Percentiles rank a stretch among this genome's conserved stretches.
These are phyloP conservation scores for Trametes sanguinea DNA, from an alignment of 768 basidiomycete genomes.

Conservation along the genomic window DNA sequence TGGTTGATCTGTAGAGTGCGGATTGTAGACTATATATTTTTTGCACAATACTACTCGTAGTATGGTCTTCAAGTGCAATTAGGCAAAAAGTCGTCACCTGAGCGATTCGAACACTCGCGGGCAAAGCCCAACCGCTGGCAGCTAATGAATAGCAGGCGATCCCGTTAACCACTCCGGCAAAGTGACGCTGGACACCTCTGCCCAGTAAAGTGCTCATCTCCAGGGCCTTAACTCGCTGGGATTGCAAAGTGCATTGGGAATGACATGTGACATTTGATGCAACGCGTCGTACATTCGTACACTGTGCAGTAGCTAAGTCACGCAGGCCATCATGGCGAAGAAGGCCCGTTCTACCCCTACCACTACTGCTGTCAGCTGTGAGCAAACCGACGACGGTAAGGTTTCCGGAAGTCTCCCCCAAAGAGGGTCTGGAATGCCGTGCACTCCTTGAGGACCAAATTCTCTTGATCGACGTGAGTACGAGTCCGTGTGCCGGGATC, in stretches of 20 bases:
- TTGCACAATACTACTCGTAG: too few relatives aligned
- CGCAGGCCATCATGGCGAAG: conserved; percentile 8
- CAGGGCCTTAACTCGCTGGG: too few relatives aligned
- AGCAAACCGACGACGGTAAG: background rate
- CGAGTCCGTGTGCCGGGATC: too few relatives aligned
- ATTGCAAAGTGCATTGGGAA: too few relatives aligned
- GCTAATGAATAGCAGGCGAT: conserved; percentile 44
- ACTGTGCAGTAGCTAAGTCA: background rate
- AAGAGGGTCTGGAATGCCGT: conserved; percentile 47
- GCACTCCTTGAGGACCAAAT: conserved; percentile 66
- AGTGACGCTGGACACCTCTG: conserved; percentile 51
- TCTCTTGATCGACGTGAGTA: conserved; percentile 56
- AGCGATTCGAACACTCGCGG: conserved; percentile 65
- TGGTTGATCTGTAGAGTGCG: too few relatives aligned
- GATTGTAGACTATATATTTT: too few relatives aligned
- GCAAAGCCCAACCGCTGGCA: conserved; percentile 59
- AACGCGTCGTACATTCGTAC: too few relatives aligned
- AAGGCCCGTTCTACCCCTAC: background rate
- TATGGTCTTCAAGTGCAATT: too few relatives aligned
- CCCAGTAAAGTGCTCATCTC: too few relatives aligned
- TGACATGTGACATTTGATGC: too few relatives aligned
- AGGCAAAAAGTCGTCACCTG: conserved; percentile 53
- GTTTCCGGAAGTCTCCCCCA: conserved; percentile 50
- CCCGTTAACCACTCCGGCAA: conserved; percentile 92
- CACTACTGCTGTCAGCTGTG: background rate